Evolutionary conservation across 495 filamentous ascomycete genomes (phyloP).

Genomic region (Physcia stellaris): DNA sequence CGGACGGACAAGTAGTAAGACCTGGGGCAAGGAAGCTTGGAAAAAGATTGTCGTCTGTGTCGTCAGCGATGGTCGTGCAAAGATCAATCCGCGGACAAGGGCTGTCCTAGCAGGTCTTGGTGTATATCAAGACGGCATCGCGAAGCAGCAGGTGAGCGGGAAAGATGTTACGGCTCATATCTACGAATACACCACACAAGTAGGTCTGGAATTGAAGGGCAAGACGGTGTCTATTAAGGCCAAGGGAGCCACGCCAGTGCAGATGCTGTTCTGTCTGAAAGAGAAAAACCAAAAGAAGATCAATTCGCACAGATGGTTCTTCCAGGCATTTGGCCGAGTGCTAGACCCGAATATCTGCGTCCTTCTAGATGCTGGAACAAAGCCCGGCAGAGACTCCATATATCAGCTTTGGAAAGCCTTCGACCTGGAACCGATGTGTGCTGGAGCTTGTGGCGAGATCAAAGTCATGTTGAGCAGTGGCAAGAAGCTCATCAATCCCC

Average conservation of each 20-base stretch:
- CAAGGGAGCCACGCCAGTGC: constrained; percentile 64
- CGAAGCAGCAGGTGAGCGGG: constrained; percentile 92
- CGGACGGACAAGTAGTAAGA: constrained; percentile 76
- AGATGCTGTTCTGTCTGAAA: constrained; percentile 97
- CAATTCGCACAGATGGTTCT: constrained; percentile 99
- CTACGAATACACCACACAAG: constrained; percentile 97
- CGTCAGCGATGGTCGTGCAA: constrained; percentile 94
- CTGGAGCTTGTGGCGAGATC: constrained; percentile 95
- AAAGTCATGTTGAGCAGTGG: constrained; percentile 95
- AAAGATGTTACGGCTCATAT: constrained; percentile 98
- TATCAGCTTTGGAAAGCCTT: constrained; percentile 99
- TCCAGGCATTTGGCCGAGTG: constrained; percentile 89
- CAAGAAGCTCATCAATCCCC: constrained; percentile 81
- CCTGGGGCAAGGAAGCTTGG: constrained; percentile 98
- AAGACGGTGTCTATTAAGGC: constrained; percentile 71
- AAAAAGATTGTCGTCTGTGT: constrained; percentile 99
- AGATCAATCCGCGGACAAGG: constrained; percentile 87
- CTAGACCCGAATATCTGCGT: constrained; percentile 95
- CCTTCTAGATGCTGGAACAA: constrained; percentile 90
- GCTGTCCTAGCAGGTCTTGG: constrained; percentile 88
- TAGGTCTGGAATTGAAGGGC: constrained; percentile 76
- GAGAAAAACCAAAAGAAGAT: constrained; percentile 99
- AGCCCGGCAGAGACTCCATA: constrained; percentile 81
- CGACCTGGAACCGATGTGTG: constrained; percentile 93
- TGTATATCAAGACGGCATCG: constrained; percentile 96